Percentiles rank a stretch among this genome's conserved stretches.
These are phyloP conservation scores for Coffea humblotiana DNA, from an alignment of 305 asterid species.

Conservation along the genomic window DNA sequence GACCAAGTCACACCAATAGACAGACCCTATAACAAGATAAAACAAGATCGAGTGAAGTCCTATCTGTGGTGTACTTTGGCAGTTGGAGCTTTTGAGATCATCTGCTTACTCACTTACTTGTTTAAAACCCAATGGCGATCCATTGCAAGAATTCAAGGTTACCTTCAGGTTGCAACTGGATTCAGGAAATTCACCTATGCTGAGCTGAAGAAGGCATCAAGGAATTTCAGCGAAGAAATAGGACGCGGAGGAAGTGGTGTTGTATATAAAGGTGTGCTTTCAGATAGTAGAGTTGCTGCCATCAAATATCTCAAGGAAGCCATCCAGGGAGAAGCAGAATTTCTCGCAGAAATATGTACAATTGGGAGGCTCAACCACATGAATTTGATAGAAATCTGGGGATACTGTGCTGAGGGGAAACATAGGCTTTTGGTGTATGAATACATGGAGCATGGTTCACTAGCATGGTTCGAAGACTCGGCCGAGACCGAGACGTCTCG, in stretches of 20 bases:
- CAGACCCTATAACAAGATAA: constrained; percentile 22
- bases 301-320: constrained; percentile 16
- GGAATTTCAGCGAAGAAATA: constrained; percentile 32
- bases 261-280: constrained; percentile 29
- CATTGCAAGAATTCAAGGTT: constrained; percentile 5
- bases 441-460: constrained; percentile 32
- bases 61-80: constrained; percentile 27
- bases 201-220: constrained; percentile 34
- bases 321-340: constrained; percentile 30
- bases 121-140: constrained; percentile 10
- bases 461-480: too few species aligned
- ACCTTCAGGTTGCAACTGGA: constrained; percentile 2
- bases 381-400: constrained; percentile 34
- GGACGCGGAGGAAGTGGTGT: constrained; percentile 39
- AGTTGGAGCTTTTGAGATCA: constrained; percentile 28
- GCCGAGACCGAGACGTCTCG: too few species aligned
- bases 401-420: constrained; percentile 32
- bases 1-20: constrained; percentile 3
- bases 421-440: constrained; percentile 36
- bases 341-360: constrained; percentile 32
- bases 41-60: constrained; percentile 20
- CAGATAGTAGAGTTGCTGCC: constrained; percentile 15
- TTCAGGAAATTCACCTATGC: constrained; percentile 31
- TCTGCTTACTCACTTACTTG: constrained; percentile 18
- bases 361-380: constrained; percentile 38